phyloP scores from a whole-genome alignment of 208 protist species.

The Leishmania major region DNA sequence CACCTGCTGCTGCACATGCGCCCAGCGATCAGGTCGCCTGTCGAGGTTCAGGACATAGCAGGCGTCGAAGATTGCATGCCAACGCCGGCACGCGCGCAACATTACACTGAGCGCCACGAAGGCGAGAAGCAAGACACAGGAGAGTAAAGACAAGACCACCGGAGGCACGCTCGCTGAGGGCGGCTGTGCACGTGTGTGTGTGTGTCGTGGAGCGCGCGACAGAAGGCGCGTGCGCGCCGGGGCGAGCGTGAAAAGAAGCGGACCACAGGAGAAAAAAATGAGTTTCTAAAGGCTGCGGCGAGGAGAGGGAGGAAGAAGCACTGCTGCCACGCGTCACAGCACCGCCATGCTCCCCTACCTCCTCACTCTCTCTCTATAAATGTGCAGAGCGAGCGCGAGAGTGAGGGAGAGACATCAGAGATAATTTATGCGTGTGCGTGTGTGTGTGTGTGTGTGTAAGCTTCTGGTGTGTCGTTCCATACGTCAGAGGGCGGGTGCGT shows the following conservation, averaged over 20 bases:
- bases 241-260: not conserved
- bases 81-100: conserved; percentile 33
- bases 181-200: not conserved
- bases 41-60: conserved; percentile 93
- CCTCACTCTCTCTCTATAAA: not conserved
- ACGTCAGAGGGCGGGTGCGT: not conserved
- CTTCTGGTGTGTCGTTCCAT: not conserved
- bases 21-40: conserved; percentile 77
- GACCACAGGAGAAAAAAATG: not conserved
- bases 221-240: not conserved
- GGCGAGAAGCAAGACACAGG: not conserved
- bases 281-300: not conserved
- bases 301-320: not conserved
- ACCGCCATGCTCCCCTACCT: not conserved
- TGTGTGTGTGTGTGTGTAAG: not conserved
- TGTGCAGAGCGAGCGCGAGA: not conserved
- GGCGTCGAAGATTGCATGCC: conserved; percentile 78
- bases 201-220: not conserved
- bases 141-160: not conserved
- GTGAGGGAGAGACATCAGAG: not conserved
- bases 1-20: conserved; percentile 73
- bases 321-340: not conserved
- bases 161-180: not conserved
- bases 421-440: not conserved
- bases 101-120: conserved; percentile 19